Evolutionary conservation across 2,329 filamentous ascomycete species (phyloP), one percentile per base, ranked within the genome.

Genomic region (Cyanodermella asteris): DNA sequence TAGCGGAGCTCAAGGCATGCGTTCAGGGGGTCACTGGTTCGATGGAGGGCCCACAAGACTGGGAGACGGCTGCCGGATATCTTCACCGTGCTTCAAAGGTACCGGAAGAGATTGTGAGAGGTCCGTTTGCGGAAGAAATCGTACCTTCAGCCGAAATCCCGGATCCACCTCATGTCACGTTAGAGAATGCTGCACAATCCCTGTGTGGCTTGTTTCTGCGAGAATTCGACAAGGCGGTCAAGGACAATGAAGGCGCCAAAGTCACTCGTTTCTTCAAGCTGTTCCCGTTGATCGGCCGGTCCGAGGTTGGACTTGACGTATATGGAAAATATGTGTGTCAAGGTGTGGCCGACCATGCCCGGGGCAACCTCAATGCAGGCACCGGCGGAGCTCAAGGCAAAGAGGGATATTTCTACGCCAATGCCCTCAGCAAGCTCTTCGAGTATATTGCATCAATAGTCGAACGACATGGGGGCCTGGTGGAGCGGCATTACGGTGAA

Each of bases 191-290:
- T 1, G 75, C 78, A 31, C 82, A 91, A 51, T 87, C 77, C 33
- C 54, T 97, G 25, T 94, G 87, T 43, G 73, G 68, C 1, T 55
- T 97, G 30, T 97, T 97, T 49, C 50, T 94, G 42, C 64, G 84
- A 31, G 87, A 97, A 52, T 97, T 97, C 38, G 81, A 94, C 40
- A 87, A 74, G 47, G 87, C 87, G 0, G 76, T 82, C 2, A 63
- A 66, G 32, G 81, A 87, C 20, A 73, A 66, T n/a, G 82, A 94
- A 39, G 81, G 78, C 4, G 64, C 76, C 13, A 80, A 76, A 44
- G 78, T 97, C 26, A 93, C 87, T 2, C 61, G 87, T 20, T 97
- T 97, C 56, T 97, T 97, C 56, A 97, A 97, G 54, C 57, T 97
- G 18, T 97, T 97, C 40, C 87, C 87, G 10, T 55, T 97, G 18